Conservation (phyloP, 495 filamentous ascomycete species). For the Penicillium nucicola region DNA sequence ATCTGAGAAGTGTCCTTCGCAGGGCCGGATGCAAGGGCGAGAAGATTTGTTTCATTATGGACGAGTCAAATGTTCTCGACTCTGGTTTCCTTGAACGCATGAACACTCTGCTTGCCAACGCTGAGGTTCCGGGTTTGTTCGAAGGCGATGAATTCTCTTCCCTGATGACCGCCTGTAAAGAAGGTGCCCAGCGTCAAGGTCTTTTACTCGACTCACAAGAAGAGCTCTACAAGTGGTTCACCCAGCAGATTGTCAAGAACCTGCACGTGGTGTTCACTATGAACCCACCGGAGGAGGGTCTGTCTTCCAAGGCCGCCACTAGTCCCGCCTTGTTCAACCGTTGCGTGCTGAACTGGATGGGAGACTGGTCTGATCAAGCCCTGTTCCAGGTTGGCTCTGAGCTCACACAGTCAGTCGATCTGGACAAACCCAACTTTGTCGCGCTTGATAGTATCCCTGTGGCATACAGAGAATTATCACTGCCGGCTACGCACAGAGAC, state of each 20-base stretch:
- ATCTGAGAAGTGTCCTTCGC: constrained; percentile 88
- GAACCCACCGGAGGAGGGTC: constrained; percentile 96
- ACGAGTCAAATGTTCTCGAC: constrained; percentile 96
- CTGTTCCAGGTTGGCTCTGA: constrained; percentile 97
- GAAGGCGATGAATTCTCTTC: constrained; percentile 95
- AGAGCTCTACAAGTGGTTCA: constrained; percentile 99
- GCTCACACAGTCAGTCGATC: constrained; percentile 90
- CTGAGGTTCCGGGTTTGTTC: constrained; percentile 95
- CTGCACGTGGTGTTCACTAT: constrained; percentile 99
- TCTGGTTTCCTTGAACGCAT: constrained; percentile 98
- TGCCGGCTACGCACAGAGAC: constrained; percentile 87
- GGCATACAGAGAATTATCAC: constrained; percentile 77
- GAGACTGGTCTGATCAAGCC: constrained; percentile 98
- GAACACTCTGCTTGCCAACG: constrained; percentile 97
- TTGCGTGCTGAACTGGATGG: constrained; percentile 99
- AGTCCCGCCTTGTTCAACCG: constrained; percentile 98
- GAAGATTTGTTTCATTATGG: constrained; percentile 99
- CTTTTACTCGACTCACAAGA: constrained; percentile 93
- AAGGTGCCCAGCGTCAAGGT: constrained; percentile 95
- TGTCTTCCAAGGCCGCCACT: constrained; percentile 94
- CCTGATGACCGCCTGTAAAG: constrained; percentile 97
- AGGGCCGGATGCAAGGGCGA: constrained; percentile 96
- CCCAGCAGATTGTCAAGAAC: constrained; percentile 97
- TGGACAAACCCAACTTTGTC: constrained; percentile 78
- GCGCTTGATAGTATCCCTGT: constrained; percentile 92